Conservation (phyloP, 2,329 filamentous ascomycete genomes). For the Penicillium sumatraense region DNA sequence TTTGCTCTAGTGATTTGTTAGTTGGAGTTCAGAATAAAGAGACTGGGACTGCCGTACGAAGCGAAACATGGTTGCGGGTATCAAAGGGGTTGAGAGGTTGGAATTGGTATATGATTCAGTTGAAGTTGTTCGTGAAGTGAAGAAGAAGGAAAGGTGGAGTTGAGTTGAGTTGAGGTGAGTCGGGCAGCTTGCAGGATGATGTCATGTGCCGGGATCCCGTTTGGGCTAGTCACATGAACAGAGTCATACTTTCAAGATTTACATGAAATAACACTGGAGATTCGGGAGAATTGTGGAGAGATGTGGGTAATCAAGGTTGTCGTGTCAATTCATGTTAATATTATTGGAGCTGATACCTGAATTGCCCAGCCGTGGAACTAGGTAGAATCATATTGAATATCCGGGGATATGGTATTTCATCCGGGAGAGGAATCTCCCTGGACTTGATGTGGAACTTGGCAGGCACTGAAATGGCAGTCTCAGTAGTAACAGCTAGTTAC, state of each 20-base stretch:
- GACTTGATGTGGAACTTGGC: too few relatives aligned
- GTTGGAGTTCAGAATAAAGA: background rate
- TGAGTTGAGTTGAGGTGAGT: background rate
- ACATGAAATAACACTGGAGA: background rate
- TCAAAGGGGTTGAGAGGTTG: too few relatives aligned
- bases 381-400: too few relatives aligned
- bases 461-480: too few relatives aligned
- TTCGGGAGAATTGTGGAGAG: too few relatives aligned
- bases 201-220: slow-evolving; percentile 24
- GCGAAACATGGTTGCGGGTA: slow-evolving; percentile 26
- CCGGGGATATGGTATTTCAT: too few relatives aligned
- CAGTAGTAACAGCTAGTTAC: too few relatives aligned
- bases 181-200: slow-evolving; percentile 16
- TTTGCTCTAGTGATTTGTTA: slow-evolving; percentile 64
- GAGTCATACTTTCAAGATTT: background rate
- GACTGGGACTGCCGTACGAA: slow-evolving; percentile 25
- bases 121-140: slow-evolving; percentile 5
- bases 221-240: slow-evolving; percentile 7
- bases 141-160: slow-evolving; percentile 2
- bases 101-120: slow-evolving; percentile 1
- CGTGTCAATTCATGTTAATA: too few relatives aligned
- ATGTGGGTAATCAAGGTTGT: background rate
- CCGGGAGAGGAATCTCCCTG: too few relatives aligned
- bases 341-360: too few relatives aligned
- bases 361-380: too few relatives aligned